Conservation (phyloP, 768 basidiomycete genomes). For the Gloeophyllum trabeum region DNA sequence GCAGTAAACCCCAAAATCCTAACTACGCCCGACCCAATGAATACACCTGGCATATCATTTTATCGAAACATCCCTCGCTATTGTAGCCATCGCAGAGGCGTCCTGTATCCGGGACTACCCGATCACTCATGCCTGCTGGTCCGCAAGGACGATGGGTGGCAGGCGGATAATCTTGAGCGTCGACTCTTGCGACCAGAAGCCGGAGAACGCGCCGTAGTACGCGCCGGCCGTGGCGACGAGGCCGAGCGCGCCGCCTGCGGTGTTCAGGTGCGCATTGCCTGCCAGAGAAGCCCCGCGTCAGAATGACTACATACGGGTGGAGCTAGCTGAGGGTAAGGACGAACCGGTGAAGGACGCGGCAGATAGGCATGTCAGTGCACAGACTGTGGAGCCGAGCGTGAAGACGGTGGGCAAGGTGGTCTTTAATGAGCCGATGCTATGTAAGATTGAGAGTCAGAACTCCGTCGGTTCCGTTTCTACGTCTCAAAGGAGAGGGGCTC, state of each 20-base stretch:
- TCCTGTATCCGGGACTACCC: too few species aligned
- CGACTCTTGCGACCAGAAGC: constrained; percentile 19
- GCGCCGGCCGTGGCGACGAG: constrained; percentile 16
- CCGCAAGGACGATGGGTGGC: constrained; percentile 11
- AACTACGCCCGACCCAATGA: too few species aligned
- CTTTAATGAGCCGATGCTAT: constrained; percentile 15
- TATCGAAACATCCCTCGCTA: too few species aligned
- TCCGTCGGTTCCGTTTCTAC: not conserved
- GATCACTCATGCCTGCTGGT: too few species aligned
- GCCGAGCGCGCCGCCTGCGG: constrained; percentile 16
- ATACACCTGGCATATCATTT: too few species aligned
- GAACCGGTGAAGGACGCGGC: constrained; percentile 17
- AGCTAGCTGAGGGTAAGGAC: constrained; percentile 1
- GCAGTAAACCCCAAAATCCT: too few species aligned
- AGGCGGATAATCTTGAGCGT: constrained; percentile 16
- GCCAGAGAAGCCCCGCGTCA: not conserved
- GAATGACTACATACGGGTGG: not conserved
- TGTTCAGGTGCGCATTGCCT: constrained; percentile 15
- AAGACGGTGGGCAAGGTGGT: constrained; percentile 15
- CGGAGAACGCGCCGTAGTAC: constrained; percentile 16
- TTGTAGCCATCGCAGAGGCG: too few species aligned
- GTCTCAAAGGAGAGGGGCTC: constrained; percentile 7
- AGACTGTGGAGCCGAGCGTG: not conserved
- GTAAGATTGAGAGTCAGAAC: not conserved
- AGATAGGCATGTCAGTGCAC: constrained; percentile 14